Base-by-base conservation (phyloP, 202 grass and related monocot species). In the Tripidium arundinaceum region DNA sequence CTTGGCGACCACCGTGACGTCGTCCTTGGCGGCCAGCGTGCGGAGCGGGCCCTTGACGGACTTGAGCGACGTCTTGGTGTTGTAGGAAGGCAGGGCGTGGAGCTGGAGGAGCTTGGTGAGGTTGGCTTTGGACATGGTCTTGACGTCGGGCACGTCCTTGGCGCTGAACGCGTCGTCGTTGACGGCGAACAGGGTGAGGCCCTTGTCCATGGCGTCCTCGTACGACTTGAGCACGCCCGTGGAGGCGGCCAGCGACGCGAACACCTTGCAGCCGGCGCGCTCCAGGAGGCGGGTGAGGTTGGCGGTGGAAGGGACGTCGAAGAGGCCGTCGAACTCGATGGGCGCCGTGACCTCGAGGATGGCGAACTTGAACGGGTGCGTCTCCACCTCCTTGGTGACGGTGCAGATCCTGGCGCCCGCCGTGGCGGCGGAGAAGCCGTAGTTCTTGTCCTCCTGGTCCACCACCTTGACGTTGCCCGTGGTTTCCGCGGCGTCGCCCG, bases 261-360 rank as follows among this genome's bases (percentile, higher is more conserved):
- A 99, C 11, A 71, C 68, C 85, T 99, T 99, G 85, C 96, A 99
- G 0, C 96, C 96, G 58, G 96, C 92, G 34, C 87, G 91, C 77
- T 99, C 92, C 13, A 99, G 93, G 11, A 99, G 70, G 4, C 45
- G 76, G 8, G 92, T 90, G 12, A 99, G 85, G 80, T 90, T 96
- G 54, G 77, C 21, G 24, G 77, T 36, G 22, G 83, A 11, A 3
- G 79, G 83, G n/a, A 61, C 36, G 75, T 99, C 86, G 62, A 99
- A 81, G 72, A 97, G 80, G 2, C 93, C 93, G 31, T 92, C 83
- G 80, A 87, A 91, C 69, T 89, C 84, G 61, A 97, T 79, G 10
- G 93, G 74, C 31, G 83, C 88, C 3, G 87, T 80, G 38, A 97
- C 29, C 69, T 97, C 84, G 1, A 97, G 77, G 45, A 97, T 76